Conservation (phyloP, 495 filamentous ascomycete genomes). For the Neurospora hispaniola region DNA sequence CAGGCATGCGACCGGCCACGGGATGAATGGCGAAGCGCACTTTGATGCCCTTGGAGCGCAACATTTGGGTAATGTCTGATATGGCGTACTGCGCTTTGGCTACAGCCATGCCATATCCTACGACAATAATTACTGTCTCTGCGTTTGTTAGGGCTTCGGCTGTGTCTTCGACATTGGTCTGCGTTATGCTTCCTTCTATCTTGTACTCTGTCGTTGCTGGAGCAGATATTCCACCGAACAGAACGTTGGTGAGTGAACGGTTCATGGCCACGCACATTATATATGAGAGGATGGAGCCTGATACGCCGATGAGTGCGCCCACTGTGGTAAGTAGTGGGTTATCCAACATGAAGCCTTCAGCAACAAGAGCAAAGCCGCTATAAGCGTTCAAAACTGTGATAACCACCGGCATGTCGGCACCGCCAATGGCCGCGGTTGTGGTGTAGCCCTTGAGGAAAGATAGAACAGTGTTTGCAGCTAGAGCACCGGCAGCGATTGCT, state of each 20-base stretch:
- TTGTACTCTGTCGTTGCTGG: conserved; percentile 51
- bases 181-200: conserved; percentile 62
- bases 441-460: conserved; percentile 76
- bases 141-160: conserved; percentile 58
- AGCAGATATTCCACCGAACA: conserved; percentile 65
- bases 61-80: conserved; percentile 60
- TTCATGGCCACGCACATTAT: conserved; percentile 83
- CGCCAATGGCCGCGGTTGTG: conserved; percentile 71
- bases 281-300: conserved; percentile 71
- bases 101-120: conserved; percentile 82
- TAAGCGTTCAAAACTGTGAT: conserved; percentile 81
- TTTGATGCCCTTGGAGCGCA: conserved; percentile 58
- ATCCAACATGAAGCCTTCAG: conserved; percentile 80
- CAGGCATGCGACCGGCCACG: conserved; percentile 75
- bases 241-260: conserved; percentile 64
- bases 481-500: conserved; percentile 58
- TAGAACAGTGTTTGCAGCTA: conserved; percentile 60
- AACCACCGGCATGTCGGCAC: conserved; percentile 81
- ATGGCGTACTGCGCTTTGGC: conserved; percentile 82
- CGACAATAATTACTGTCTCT: conserved; percentile 70
- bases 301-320: conserved; percentile 70
- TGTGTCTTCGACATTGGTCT: conserved; percentile 64
- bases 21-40: conserved; percentile 83
- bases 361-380: conserved; percentile 72
- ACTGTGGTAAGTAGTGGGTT: conserved; percentile 70